Percentiles rank a stretch among this genome's conserved stretches.
These are phyloP conservation scores for Kodamaea fukazawae DNA, from an alignment of 805 yeast species.

Conservation along the genomic window DNA sequence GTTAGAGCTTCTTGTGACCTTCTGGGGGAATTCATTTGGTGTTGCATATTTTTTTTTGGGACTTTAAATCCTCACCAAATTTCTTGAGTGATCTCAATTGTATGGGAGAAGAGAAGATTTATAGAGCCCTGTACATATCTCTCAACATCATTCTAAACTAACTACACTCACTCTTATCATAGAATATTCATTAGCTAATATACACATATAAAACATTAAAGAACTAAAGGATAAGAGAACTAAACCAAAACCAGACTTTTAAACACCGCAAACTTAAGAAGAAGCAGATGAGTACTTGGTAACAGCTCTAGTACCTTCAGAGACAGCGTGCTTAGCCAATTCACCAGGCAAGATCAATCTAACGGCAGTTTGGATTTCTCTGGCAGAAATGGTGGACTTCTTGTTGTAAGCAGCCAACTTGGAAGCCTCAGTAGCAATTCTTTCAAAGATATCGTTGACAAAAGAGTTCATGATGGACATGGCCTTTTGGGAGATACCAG, in stretches of 20 bases:
- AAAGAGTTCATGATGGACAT: conserved; percentile 99
- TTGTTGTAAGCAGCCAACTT: conserved; percentile 98
- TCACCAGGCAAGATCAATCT: conserved; percentile 98
- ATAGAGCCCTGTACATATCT: too few species aligned
- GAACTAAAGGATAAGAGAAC: conserved; percentile 6
- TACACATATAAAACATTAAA: conserved; percentile 14
- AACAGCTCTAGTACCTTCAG: conserved; percentile 98
- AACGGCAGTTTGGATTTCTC: conserved; percentile 98
- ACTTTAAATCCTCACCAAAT: too few species aligned
- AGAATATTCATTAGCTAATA: conserved; percentile 18
- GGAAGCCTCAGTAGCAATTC: conserved; percentile 97
- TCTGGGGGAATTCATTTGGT: too few species aligned
- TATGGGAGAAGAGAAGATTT: too few species aligned
- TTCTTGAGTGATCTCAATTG: too few species aligned
- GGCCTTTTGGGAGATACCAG: conserved; percentile 98
- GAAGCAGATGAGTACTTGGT: conserved; percentile 85
- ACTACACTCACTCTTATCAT: conserved; percentile 4
- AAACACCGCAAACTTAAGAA: conserved; percentile 21
- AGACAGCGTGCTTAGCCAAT: conserved; percentile 96
- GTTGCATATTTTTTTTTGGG: too few species aligned
- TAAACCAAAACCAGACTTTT: not conserved
- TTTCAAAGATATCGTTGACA: conserved; percentile 96
- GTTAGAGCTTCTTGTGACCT: too few species aligned
- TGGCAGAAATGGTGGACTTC: conserved; percentile 95
- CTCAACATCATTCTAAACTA: too few species aligned